Evolutionary conservation across 2,329 filamentous ascomycete species (phyloP).

Genomic region (Catunica adiposa): DNA sequence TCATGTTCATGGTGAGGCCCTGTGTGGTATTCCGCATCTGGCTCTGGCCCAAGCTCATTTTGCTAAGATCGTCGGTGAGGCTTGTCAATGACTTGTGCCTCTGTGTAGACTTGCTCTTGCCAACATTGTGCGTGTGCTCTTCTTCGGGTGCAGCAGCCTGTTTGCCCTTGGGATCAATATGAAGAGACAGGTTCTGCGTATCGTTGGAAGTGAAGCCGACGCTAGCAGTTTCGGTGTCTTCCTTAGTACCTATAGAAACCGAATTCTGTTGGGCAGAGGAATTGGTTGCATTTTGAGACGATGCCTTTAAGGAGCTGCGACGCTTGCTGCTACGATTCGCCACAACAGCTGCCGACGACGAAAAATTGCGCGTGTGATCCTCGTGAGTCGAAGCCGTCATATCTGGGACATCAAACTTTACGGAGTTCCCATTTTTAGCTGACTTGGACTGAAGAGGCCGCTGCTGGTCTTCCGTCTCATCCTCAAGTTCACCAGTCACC

Average conservation of each 20-base stretch:
- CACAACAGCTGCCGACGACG: slow-evolving; percentile 7
- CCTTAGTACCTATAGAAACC: slow-evolving; percentile 5
- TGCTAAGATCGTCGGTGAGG: slow-evolving; percentile 16
- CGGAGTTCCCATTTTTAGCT: slow-evolving; percentile 11
- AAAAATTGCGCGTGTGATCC: slow-evolving; percentile 15
- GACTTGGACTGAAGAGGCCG: slow-evolving; percentile 4
- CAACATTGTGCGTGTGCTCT: slow-evolving; percentile 1
- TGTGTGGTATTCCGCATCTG: slow-evolving; percentile 7
- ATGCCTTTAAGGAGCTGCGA: slow-evolving; percentile 18
- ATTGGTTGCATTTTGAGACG: background rate
- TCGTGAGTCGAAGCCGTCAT: slow-evolving; percentile 19
- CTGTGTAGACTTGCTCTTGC: slow-evolving; percentile 1
- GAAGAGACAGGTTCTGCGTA: slow-evolving; percentile 17
- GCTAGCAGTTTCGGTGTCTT: slow-evolving; percentile 16
- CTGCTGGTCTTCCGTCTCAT: slow-evolving; percentile 8
- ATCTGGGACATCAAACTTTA: slow-evolving; percentile 25
- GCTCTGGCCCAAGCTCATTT: slow-evolving; percentile 14
- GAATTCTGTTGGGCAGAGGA: background rate
- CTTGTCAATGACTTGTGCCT: slow-evolving; percentile 13
- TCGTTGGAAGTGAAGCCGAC: slow-evolving; percentile 17
- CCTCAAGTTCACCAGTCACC: slow-evolving; percentile 15
- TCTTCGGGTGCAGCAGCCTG: slow-evolving; percentile 16
- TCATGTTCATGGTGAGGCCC: slow-evolving; percentile 1
- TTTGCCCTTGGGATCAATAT: slow-evolving; percentile 9
- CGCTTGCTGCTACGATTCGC: slow-evolving; percentile 30